phyloP scores from a whole-genome alignment of 768 basidiomycete genomes.

The Favolaschia claudopus region DNA sequence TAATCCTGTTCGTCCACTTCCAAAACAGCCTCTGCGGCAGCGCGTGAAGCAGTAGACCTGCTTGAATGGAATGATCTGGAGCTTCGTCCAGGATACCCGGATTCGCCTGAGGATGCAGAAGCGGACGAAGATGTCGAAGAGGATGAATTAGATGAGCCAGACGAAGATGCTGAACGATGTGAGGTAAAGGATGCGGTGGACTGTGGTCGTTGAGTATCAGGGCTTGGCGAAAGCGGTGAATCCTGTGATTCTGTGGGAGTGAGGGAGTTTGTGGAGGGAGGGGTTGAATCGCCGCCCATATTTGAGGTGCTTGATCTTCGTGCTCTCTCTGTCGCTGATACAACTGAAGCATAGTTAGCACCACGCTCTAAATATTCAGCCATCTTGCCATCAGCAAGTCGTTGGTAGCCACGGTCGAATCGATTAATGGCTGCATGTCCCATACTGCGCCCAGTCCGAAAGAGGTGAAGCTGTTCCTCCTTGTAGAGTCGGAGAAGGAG shows the following conservation, averaged over 20 bases:
- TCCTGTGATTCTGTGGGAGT: no score
- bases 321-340: conserved; percentile 22
- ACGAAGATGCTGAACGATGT: no score
- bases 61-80: not conserved
- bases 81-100: not conserved
- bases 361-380: not conserved
- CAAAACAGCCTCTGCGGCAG: not conserved
- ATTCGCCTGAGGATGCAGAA: not conserved
- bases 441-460: conserved; percentile 22
- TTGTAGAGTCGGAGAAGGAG: conserved; percentile 23
- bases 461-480: conserved; percentile 28
- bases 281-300: no score
- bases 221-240: no score
- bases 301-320: no score
- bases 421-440: conserved; percentile 21
- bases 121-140: no score
- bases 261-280: no score
- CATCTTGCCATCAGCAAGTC: conserved; percentile 13
- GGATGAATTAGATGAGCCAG: no score
- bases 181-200: no score
- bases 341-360: not conserved
- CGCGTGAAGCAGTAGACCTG: not conserved
- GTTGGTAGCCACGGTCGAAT: conserved; percentile 19
- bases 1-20: not conserved
- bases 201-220: no score